Base-by-base conservation (phyloP, 306 rosid species). In the Notholithocarpus densiflorus region DNA sequence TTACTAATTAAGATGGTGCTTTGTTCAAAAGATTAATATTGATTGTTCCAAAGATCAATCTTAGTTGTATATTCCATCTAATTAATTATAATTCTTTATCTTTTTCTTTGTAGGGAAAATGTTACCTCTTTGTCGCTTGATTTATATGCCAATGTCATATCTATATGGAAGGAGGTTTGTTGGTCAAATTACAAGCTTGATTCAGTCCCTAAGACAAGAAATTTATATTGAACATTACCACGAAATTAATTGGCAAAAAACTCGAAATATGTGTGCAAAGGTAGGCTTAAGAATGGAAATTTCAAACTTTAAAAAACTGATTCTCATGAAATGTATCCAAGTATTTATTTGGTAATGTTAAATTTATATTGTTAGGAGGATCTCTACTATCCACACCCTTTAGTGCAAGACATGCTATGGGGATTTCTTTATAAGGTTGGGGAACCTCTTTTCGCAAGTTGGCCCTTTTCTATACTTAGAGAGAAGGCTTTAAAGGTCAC, bases 81-180 rank as follows among this genome's bases (percentile, higher is more conserved):
- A 8, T 9, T 10, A 43, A 43, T 43, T 43, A 43, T 43, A 43
- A 43, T 43, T 10, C 29, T 24, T 23, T 15, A 4, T 6, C 66
- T 20, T 73, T 62, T 66, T 14, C 56, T 18, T 4, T 82, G 73
- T 80, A 91, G 90, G 96, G 17, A 88, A 85, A 77, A 89, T 91
- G 90, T 18, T 86, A 75, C 85, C 89, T 37, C 83, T 89, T 45
- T 91, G 89, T 83, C 90, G 93, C 1, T 72, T 91, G 89, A 90
- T 88, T 53, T 91, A 91, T 73, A 84, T 91, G 85, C 93, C 96
- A 1, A 89, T 89, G 96, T 91, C 96, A 2, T 87, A 89, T 51
- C 79, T 91, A 51, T 91, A 91, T 72, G 96, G 96, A 20, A 91
- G 79, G 87, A 87, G 83, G 68, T 90, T 90, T 12, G 91, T 89